Percentiles rank a stretch among this genome's conserved stretches.
Conservation (phyloP, 1,139 yeast species). For the Pichia sp. region DNA sequence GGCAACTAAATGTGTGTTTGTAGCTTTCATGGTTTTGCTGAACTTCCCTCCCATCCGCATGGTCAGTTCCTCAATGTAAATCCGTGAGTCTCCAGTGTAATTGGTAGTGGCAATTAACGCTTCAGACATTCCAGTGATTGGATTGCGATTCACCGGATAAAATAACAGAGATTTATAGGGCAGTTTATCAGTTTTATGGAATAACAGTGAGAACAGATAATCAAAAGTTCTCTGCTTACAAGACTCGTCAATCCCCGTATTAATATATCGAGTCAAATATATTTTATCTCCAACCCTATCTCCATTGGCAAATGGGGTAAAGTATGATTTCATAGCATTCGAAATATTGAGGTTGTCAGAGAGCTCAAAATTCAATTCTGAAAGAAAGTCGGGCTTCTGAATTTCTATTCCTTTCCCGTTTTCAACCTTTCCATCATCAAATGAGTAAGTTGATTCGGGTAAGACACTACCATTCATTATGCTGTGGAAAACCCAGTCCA, state of each 20-base stretch:
- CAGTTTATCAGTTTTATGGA: not conserved
- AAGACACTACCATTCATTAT: conserved; percentile 33
- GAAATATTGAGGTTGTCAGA: conserved; percentile 6
- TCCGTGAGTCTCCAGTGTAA: conserved; percentile 79
- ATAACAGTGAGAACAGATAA: conserved; percentile 12
- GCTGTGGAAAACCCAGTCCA: conserved; percentile 76
- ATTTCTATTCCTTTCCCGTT: not conserved
- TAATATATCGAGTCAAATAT: conserved; percentile 1
- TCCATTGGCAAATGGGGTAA: not conserved
- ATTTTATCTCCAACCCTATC: not conserved
- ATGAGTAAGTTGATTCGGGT: conserved; percentile 18
- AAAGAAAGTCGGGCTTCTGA: not conserved
- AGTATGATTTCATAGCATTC: not conserved
- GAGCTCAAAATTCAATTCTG: not conserved
- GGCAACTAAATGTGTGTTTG: conserved; percentile 68
- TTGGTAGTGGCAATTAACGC: conserved; percentile 66
- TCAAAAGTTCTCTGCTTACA: conserved; percentile 11
- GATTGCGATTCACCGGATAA: conserved; percentile 60
- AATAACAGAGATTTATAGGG: conserved; percentile 44
- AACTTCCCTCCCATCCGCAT: conserved; percentile 70
- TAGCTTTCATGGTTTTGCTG: conserved; percentile 59
- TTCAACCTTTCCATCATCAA: not conserved
- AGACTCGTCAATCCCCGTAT: not conserved
- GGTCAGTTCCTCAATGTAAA: conserved; percentile 63
- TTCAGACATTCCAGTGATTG: conserved; percentile 49